Evolutionary conservation across 164 flowering plant species (phyloP).

Genomic region (Dillenia suffruticosa): DNA sequence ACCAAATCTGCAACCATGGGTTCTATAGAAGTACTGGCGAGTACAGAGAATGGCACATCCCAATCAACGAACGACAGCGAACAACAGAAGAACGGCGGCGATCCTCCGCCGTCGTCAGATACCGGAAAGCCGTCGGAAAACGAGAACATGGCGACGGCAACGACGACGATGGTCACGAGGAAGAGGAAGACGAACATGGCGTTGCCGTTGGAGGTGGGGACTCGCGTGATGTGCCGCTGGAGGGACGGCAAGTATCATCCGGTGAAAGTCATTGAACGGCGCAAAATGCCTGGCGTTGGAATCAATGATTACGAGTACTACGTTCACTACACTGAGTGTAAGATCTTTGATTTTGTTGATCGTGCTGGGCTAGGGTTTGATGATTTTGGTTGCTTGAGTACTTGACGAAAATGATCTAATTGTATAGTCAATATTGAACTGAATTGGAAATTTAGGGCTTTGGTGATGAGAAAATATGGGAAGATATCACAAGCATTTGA

Average conservation of each 20-base stretch:
- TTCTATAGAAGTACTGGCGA: conserved; percentile 38
- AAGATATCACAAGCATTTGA: conserved; percentile 12
- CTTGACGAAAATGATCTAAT: too few species aligned
- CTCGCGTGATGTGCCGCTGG: conserved; percentile 96
- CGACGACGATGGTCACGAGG: conserved; percentile 22
- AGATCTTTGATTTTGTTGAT: conserved; percentile 6
- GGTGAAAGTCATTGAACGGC: conserved; percentile 92
- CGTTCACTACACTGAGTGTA: conserved; percentile 96
- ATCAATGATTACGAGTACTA: conserved; percentile 83
- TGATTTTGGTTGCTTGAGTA: neutral
- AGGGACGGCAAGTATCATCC: conserved; percentile 86
- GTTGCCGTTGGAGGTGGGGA: conserved; percentile 85
- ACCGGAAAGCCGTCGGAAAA: conserved; percentile 14
- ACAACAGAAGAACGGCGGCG: conserved; percentile 14
- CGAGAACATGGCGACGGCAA: neutral
- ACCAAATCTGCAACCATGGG: conserved; percentile 23
- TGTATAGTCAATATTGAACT: neutral
- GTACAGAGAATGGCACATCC: conserved; percentile 26
- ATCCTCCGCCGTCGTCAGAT: neutral
- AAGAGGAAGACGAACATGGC: conserved; percentile 37
- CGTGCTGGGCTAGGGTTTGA: conserved; percentile 15
- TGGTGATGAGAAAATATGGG: neutral
- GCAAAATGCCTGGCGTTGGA: conserved; percentile 33
- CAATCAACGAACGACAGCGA: conserved; percentile 19
- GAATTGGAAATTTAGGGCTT: neutral